phyloP scores from a whole-genome alignment of 169 alveolate genomes.

The Babesia sp. region DNA sequence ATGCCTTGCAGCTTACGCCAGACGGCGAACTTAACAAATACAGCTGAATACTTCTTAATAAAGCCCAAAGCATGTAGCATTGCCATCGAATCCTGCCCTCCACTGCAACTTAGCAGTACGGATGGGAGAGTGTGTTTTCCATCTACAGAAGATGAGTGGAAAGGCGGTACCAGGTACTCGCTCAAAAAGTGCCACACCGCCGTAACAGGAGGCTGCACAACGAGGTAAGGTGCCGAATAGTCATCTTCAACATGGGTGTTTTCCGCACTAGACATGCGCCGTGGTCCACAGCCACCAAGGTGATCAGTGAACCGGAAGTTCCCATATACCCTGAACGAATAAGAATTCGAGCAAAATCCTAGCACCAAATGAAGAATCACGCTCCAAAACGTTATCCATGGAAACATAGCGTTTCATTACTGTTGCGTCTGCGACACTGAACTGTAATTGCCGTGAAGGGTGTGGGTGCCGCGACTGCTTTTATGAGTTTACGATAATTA shows the following conservation, averaged over 20 bases:
- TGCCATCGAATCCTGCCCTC: slow-evolving; percentile 69
- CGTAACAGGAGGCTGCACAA: slow-evolving; percentile 4
- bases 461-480: too few relatives aligned
- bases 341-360: too few relatives aligned
- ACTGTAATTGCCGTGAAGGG: too few relatives aligned
- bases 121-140: background rate
- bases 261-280: background rate
- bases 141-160: background rate
- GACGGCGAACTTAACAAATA: background rate
- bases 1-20: slow-evolving; percentile 1
- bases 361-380: background rate
- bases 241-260: background rate
- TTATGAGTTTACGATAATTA: too few relatives aligned
- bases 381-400: background rate
- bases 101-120: slow-evolving; percentile 57
- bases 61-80: slow-evolving; percentile 59
- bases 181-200: slow-evolving; percentile 13
- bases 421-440: background rate
- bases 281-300: background rate
- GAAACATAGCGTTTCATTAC: background rate
- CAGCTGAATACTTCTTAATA: slow-evolving; percentile 14
- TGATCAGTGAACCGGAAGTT: background rate
- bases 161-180: slow-evolving; percentile 8
- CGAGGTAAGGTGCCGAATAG: background rate
- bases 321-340: background rate